Evolutionary conservation across 257 asterid genomes (phyloP).

Genomic region (Fraxinus americana): DNA sequence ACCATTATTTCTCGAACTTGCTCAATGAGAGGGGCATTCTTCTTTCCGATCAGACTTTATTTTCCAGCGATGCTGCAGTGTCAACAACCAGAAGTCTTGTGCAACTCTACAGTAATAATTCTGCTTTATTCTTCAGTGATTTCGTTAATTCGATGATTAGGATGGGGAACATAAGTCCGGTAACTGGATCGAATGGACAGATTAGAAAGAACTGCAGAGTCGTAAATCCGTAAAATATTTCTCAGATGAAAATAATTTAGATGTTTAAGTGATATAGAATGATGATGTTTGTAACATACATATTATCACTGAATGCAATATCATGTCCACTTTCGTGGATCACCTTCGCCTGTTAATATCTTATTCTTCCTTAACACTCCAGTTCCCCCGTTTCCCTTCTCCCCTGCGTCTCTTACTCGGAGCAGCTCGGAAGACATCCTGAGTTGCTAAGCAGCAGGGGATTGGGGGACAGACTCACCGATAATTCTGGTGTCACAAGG

Average conservation of each 20-base stretch:
- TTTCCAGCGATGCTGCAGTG: slow-evolving; percentile 46
- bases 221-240: slow-evolving; percentile 31
- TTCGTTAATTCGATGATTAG: slow-evolving; percentile 68
- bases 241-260: not conserved
- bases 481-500: not conserved
- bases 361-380: not conserved
- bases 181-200: slow-evolving; percentile 63
- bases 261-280: not conserved
- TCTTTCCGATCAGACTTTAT: slow-evolving; percentile 64
- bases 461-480: not conserved
- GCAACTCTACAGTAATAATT: slow-evolving; percentile 43
- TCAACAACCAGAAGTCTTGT: slow-evolving; percentile 51
- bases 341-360: not conserved
- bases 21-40: slow-evolving; percentile 61
- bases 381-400: not conserved
- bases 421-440: not conserved
- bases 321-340: not conserved
- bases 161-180: slow-evolving; percentile 64
- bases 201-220: slow-evolving; percentile 70
- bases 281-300: not conserved
- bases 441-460: not conserved
- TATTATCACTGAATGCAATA: not conserved
- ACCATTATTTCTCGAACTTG: slow-evolving; percentile 65
- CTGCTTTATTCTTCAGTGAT: slow-evolving; percentile 51
- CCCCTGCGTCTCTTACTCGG: not conserved